Evolutionary conservation across 345 rosid genomes (phyloP).

Genomic region (Raphanus sativus): DNA sequence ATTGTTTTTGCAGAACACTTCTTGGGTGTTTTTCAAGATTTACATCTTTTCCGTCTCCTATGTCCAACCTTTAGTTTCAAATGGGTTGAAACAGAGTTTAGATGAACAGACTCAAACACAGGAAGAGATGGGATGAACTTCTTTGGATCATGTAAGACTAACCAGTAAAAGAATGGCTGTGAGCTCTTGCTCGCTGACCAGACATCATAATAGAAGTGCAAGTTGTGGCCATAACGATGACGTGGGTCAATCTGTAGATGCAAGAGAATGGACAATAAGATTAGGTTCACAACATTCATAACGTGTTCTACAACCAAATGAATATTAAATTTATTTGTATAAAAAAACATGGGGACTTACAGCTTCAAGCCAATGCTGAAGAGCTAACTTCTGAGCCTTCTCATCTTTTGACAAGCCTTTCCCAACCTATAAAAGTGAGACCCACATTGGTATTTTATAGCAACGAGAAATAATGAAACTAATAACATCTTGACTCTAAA

Average conservation of each 20-base stretch:
- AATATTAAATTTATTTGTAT: no score
- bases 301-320: no score
- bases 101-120: not conserved
- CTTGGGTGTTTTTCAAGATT: conserved; percentile 51
- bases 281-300: not conserved
- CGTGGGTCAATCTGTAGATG: conserved; percentile 73
- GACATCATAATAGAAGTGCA: conserved; percentile 72
- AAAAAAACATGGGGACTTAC: conserved; percentile 39
- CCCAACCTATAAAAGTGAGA: conserved; percentile 48
- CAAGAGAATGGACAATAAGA: not conserved
- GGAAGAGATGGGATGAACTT: not conserved
- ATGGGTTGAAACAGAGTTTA: conserved; percentile 25
- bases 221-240: conserved; percentile 91
- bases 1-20: conserved; percentile 54
- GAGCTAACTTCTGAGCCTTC: conserved; percentile 72
- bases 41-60: conserved; percentile 73
- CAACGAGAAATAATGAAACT: not conserved
- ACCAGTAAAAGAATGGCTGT: conserved; percentile 84
- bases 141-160: not conserved
- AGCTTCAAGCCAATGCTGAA: conserved; percentile 87
- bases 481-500: not conserved
- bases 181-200: conserved; percentile 67
- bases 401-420: conserved; percentile 72
- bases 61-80: conserved; percentile 62
- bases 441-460: conserved; percentile 4